phyloP scores from a whole-genome alignment of 306 rosid species.

The Arachis stenosperma region DNA sequence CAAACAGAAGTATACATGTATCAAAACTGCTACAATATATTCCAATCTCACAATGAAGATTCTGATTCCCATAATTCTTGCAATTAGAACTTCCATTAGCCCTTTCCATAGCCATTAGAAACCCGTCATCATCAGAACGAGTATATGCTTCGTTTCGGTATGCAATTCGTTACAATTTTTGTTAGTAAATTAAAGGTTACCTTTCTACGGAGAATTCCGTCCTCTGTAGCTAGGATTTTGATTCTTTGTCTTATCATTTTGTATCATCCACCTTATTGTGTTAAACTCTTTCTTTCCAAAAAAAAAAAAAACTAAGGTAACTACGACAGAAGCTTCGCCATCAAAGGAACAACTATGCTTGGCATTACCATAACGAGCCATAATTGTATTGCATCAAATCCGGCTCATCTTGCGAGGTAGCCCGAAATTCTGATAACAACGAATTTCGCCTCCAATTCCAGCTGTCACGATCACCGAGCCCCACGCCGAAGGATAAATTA shows the following conservation, averaged over 20 bases:
- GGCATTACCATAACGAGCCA: constrained; percentile 3
- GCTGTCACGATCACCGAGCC: constrained; percentile 87
- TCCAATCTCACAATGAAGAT: background rate
- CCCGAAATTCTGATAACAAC: constrained; percentile 86
- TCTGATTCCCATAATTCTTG: constrained; percentile 13
- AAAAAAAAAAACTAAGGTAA: too few relatives aligned
- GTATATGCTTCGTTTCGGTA: too few relatives aligned
- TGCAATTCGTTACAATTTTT: too few relatives aligned
- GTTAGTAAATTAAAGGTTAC: too few relatives aligned
- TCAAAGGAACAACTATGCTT: background rate
- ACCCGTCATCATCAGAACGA: too few relatives aligned
- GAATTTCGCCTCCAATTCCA: constrained; percentile 72
- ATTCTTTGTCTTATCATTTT: too few relatives aligned
- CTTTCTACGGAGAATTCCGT: too few relatives aligned
- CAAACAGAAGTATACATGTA: background rate
- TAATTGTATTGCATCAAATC: background rate
- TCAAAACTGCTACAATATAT: background rate
- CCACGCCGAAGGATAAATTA: constrained; percentile 71
- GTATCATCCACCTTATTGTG: too few relatives aligned
- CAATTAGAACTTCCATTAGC: background rate
- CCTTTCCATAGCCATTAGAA: too few relatives aligned
- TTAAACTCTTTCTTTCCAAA: too few relatives aligned
- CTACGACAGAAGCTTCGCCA: background rate
- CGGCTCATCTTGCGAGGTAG: constrained; percentile 59
- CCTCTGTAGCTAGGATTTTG: too few relatives aligned